Evolutionary conservation across 352 stramenopile genomes (phyloP), one percentile per base, ranked within the genome.

Genomic region (Globisporangium okanoganense): DNA sequence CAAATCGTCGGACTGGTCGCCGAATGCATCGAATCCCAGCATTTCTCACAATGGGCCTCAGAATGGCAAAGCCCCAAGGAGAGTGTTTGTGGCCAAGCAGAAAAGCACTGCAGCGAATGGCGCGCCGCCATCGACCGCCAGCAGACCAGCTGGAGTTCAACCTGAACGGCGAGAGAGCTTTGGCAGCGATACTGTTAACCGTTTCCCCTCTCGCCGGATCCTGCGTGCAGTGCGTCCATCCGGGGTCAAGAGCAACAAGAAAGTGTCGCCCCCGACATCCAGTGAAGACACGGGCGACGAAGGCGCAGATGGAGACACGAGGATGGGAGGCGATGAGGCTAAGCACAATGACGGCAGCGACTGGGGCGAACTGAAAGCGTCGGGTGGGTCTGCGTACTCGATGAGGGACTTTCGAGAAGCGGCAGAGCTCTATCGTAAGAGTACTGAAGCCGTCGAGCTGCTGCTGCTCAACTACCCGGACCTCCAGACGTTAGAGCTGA

Each of bases 281-380:
- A 41, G n/a, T 7, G 49, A 56, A 43, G 31, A 56, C 10, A 56
- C 29, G 8, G 40, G 40, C 4, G 49, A 56, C 29, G 38, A 65
- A 54, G 49, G 25, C 18, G 22, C 27, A 24, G 57, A 64, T 44
- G 57, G 50, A 31, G 62, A 65, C 12, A 38, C 55, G 2, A 40
- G 29, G 18, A 65, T 60, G 38, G 70, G 66, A 36, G 67, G 72
- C 47, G 73, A 76, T 61, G 62, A 69, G 18, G 71, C 59, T 8
- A 61, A 70, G 58, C 14, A n/a, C 25, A 44, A 40, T 16, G 73
- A 79, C 25, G 78, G 82, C 6, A 63, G 55, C 40, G 69, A 77
- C 31, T 93, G 84, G 84, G 58, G 69, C 8, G 75, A 92, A 22
- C 66, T 87, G 45, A 93, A 93, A 58, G 64, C 62, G 40, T 70